Percentiles rank a stretch among this genome's conserved stretches.
These are phyloP conservation scores for Calcarisporium arbuscula DNA, from an alignment of 2,329 filamentous ascomycete genomes.

Conservation along the genomic window DNA sequence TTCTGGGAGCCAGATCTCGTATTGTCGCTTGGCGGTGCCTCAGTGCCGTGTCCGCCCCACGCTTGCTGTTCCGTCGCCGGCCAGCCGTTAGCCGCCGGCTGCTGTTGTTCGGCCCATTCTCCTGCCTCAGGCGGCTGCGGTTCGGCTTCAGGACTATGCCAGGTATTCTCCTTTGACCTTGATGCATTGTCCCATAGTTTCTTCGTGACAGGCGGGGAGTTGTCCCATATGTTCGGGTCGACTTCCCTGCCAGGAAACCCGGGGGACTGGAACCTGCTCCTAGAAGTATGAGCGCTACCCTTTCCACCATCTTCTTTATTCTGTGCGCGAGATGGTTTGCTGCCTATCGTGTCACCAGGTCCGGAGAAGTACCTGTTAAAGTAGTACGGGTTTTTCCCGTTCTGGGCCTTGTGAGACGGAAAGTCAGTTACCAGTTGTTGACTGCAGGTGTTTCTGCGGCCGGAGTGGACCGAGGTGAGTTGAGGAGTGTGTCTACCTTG, in stretches of 20 bases:
- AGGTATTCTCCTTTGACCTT: background rate
- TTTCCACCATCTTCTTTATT: background rate
- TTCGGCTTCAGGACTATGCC: background rate
- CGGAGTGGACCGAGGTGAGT: background rate
- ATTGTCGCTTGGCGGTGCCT: conserved; percentile 11
- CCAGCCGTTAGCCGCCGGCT: background rate
- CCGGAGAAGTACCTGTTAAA: conserved; percentile 9
- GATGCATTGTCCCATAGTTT: background rate
- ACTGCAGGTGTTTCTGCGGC: background rate
- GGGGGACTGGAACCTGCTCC: no score
- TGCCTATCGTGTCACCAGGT: background rate
- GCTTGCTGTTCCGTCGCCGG: background rate
- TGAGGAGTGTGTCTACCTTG: conserved; percentile 1
- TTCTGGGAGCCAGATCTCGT: background rate
- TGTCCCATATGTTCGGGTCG: background rate
- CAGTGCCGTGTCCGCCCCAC: conserved; percentile 1
- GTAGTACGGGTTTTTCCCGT: conserved; percentile 19
- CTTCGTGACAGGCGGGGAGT: background rate
- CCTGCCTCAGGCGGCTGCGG: conserved; percentile 1
- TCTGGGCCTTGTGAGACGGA: conserved; percentile 4
- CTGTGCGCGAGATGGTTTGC: background rate
- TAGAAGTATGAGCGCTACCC: no score
- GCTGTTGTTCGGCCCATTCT: conserved; percentile 4
- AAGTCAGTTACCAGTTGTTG: background rate
- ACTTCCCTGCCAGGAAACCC: no score